Conservation (phyloP, 2,329 filamentous ascomycete species). For the Alternaria sp. region DNA sequence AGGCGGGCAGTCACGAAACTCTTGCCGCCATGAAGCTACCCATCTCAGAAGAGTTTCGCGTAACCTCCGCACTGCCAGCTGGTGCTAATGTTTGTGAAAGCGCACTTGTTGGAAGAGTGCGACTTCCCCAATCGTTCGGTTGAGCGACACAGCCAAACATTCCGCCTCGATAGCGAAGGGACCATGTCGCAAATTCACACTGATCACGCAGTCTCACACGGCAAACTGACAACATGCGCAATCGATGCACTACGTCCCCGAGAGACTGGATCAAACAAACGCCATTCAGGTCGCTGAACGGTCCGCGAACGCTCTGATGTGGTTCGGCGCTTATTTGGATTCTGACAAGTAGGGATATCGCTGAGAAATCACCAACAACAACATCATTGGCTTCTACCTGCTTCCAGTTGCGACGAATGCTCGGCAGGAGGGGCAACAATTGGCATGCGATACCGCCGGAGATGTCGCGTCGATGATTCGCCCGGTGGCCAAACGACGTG, state of each 20-base stretch:
- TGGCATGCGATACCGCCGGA: slow-evolving; percentile 31
- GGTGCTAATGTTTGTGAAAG: background rate
- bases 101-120: background rate
- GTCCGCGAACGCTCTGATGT: background rate
- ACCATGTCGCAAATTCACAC: background rate
- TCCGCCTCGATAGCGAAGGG: background rate
- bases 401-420: slow-evolving; percentile 14
- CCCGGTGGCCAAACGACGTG: slow-evolving; percentile 12
- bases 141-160: background rate
- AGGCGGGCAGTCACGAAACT: background rate
- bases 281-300: background rate
- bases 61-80: background rate
- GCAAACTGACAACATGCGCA: background rate
- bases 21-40: background rate
- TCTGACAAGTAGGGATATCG: background rate
- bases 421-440: slow-evolving; percentile 17
- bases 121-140: background rate
- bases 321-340: background rate
- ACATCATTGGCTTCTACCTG: background rate
- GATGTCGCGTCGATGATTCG: slow-evolving; percentile 28
- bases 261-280: background rate
- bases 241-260: background rate
- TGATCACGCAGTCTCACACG: background rate
- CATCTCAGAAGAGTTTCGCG: background rate
- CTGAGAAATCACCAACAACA: background rate